Evolutionary conservation across 2,329 filamentous ascomycete genomes (phyloP).

Genomic region (Neonectria punicea): DNA sequence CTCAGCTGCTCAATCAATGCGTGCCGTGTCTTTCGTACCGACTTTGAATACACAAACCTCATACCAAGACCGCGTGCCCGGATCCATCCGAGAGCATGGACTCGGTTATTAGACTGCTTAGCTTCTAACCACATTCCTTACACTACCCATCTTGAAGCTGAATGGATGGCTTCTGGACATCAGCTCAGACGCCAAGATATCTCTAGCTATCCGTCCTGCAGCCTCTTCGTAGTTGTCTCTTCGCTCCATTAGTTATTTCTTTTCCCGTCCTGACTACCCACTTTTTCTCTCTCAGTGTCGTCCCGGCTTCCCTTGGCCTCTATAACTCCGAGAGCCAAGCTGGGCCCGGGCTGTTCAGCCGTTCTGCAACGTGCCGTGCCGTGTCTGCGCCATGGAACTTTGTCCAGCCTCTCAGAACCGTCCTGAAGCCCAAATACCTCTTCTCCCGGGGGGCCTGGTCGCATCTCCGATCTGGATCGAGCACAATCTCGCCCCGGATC

Average conservation of each 20-base stretch:
- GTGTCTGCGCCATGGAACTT: background rate
- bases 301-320: background rate
- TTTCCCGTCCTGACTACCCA: background rate
- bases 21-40: background rate
- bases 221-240: background rate
- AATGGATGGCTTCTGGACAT: background rate
- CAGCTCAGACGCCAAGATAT: background rate
- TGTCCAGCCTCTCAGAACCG: background rate
- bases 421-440: background rate
- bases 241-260: background rate
- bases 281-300: background rate
- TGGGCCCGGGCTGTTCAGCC: background rate
- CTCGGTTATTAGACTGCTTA: background rate
- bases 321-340: slow-evolving; percentile 1
- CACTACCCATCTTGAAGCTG: background rate
- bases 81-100: background rate
- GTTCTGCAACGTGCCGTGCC: slow-evolving; percentile 10
- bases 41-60: background rate
- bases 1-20: background rate
- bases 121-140: background rate
- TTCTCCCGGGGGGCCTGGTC: background rate
- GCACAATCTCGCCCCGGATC: background rate
- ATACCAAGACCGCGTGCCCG: background rate
- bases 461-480: background rate
- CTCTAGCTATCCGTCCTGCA: slow-evolving; percentile 1